Base-by-base conservation (phyloP, 371 early-diverging fungal species). In the Lichtheimia hyalospora region DNA sequence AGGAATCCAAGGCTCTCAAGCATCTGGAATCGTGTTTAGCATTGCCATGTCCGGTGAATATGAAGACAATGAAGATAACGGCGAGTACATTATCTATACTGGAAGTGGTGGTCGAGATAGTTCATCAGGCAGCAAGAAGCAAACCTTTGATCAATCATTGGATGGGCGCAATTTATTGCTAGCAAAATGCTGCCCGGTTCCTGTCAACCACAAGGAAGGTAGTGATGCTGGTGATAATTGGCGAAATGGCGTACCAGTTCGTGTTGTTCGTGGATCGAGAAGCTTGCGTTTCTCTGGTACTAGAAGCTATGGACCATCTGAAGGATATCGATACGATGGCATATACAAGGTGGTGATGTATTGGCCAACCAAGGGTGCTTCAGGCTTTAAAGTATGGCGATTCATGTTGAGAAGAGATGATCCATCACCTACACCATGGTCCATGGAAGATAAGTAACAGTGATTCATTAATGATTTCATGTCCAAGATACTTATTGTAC, bases 201-300 rank as follows among this genome's bases (percentile, higher is more conserved):
- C 21, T 5, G 24, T 43, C 12, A 12, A 55, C 28, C 88, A 89
- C 55, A 72, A 77, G 62, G 79, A 81, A 52, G 93, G 92, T 42
- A 93, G 94, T 34, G 91, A 95, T 64, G 90, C 94, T 69, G 95
- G 94, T 56, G 86, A 71, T 44, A 88, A 94, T 58, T 73, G 82
- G 59, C 89, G 88, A 42, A 93, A 94, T 77, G 96, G 94, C 74
- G 91, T 92, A 66, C 56, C 56, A 8, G 44, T 55, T 14, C 56
- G 56, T 42, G 56, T 55, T 13, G 44, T 55, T 5, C 56, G 56
- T 27, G 56, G 56, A 3, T 13, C 44, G 0, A 46, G 10, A 21
- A 24, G 27, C 8, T 15, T 49, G 20, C 10, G 50, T 21, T 34
- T 34, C 10, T 34, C 34, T 2, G 34, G 34, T 0, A 8, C 34